Evolutionary conservation across 805 yeast genomes (phyloP).

Genomic region (Isabelozyma heimii): DNA sequence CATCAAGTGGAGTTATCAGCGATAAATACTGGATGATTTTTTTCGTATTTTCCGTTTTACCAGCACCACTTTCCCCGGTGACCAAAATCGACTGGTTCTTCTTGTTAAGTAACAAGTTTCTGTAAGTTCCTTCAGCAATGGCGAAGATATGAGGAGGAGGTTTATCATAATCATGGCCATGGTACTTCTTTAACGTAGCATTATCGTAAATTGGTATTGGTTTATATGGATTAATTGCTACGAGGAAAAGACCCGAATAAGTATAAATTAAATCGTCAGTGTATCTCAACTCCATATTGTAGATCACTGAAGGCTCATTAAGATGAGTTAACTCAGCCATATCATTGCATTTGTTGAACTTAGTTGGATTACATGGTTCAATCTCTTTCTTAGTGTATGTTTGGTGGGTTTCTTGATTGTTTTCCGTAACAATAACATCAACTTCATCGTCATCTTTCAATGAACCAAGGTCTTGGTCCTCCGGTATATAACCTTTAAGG

Average conservation of each 20-base stretch:
- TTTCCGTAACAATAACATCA: conserved; percentile 33
- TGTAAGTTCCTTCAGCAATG: conserved; percentile 76
- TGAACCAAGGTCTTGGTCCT: conserved; percentile 15
- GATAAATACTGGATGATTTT: conserved; percentile 90
- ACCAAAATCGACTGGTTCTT: conserved; percentile 88
- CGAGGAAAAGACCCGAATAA: conserved; percentile 91
- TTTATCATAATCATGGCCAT: conserved; percentile 29
- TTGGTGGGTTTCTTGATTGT: conserved; percentile 42
- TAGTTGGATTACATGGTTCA: conserved; percentile 80
- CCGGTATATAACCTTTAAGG: conserved; percentile 57
- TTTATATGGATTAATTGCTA: conserved; percentile 92
- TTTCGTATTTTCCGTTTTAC: conserved; percentile 96
- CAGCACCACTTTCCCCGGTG: conserved; percentile 99
- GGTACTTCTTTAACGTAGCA: conserved; percentile 56
- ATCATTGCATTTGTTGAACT: conserved; percentile 87
- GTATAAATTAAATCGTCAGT: conserved; percentile 80
- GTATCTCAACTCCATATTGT: conserved; percentile 78
- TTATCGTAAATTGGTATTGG: conserved; percentile 66
- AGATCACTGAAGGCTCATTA: conserved; percentile 93
- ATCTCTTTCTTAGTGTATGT: conserved; percentile 41
- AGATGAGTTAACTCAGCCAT: conserved; percentile 94
- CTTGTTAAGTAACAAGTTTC: conserved; percentile 63
- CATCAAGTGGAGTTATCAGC: conserved; percentile 50
- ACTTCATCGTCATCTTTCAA: conserved; percentile 27
- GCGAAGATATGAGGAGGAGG: conserved; percentile 88